Percentiles rank a stretch among this genome's conserved stretches.
phyloP scores from a whole-genome alignment of 2,329 filamentous ascomycete genomes.

The Fusarium ramigenum region DNA sequence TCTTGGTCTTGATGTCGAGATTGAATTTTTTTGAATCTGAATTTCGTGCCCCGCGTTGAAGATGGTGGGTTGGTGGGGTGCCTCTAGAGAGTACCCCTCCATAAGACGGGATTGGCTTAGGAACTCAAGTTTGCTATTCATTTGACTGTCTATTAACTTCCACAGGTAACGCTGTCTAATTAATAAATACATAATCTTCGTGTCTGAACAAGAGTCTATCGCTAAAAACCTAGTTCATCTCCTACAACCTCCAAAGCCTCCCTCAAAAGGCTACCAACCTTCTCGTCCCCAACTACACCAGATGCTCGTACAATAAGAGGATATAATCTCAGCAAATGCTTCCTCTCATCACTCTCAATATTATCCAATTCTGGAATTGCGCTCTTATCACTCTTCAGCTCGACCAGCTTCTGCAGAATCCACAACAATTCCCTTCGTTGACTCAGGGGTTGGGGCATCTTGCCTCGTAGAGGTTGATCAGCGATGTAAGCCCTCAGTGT shows the following conservation, averaged over 20 bases:
- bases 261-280: constrained; percentile 65
- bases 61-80: constrained; percentile 31
- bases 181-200: not conserved
- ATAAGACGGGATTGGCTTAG: constrained; percentile 4
- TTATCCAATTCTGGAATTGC: constrained; percentile 68
- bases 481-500: constrained; percentile 86
- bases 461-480: constrained; percentile 88
- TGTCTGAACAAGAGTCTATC: not conserved
- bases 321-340: constrained; percentile 84
- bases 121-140: not conserved
- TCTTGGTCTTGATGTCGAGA: constrained; percentile 4
- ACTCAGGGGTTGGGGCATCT: constrained; percentile 86
- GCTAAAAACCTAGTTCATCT: constrained; percentile 52
- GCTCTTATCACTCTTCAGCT: constrained; percentile 73
- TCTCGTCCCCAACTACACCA: constrained; percentile 65
- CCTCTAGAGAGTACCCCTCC: constrained; percentile 10
- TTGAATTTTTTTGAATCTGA: constrained; percentile 32
- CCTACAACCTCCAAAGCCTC: constrained; percentile 71
- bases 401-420: constrained; percentile 72
- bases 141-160: constrained; percentile 4
- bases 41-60: constrained; percentile 44
- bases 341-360: constrained; percentile 67
- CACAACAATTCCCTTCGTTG: constrained; percentile 83
- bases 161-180: not conserved
- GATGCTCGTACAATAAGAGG: constrained; percentile 76